Base-by-base conservation (phyloP, 2,329 filamentous ascomycete genomes). In the Aspergillus melleus region DNA sequence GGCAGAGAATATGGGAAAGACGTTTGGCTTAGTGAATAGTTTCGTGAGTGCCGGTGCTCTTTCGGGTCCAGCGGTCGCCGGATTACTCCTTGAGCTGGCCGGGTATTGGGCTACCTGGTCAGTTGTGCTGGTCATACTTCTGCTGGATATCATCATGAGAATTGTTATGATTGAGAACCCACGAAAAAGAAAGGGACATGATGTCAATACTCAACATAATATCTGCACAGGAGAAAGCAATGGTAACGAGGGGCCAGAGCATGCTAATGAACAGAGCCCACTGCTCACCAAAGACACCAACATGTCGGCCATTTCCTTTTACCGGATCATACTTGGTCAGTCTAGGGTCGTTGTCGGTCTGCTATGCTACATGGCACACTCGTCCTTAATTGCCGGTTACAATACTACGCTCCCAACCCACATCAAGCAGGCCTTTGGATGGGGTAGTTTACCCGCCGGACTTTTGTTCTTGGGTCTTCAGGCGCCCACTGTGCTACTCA, bases 41-140 rank as follows among this genome's bases (percentile, higher is more conserved):
- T 66, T 68, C 49, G 49, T 65, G 1, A 58, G 39, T 24, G 51
- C 61, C 2, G 69, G 69, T 0, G 42, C 58, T 3, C 36, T 68
- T 19, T 32, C 52, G 2, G 68, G 68, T 1, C 70, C 71, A 0
- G 51, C 58, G 0, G 19, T 66, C 2, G 51, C 64, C 3, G 69
- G 70, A 0, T 26, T 64, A 1, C 32, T 73, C 0, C 55, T 71
- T 5, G 59, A 72, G 39, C 2, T 49, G 10, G 24, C 46, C 0
- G 68, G 69, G 1, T 72, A 72, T 39, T 69, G 66, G 68, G 14
- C 54, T 0, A 64, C 65, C 6, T 72, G 68, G 69, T 51, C 49
- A 2, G 52, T 61, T n/a, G 61, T 65, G 0, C 11, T 70, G 2
- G 54, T 36, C 0, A 20, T 70, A 3, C 57, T 74, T 1, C 4